phyloP scores from a whole-genome alignment of 441 rosid species.

The Eutrema salsugineum region DNA sequence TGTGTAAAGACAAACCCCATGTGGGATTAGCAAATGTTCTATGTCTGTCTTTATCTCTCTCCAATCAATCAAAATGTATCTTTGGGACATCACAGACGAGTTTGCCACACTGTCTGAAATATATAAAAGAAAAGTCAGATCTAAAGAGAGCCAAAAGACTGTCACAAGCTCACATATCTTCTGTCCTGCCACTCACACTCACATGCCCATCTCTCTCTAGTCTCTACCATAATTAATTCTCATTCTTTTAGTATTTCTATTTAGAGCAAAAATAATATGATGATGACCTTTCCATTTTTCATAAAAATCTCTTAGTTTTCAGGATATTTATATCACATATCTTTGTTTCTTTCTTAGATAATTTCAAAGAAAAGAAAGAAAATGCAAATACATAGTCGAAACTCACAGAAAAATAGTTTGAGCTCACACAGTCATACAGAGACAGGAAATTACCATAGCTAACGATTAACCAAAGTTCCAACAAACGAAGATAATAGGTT shows the following conservation, averaged over 20 bases:
- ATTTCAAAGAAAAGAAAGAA: neutral
- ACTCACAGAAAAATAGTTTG: neutral
- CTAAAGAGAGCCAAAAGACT: constrained; percentile 17
- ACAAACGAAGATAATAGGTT: neutral
- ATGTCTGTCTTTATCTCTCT: constrained; percentile 21
- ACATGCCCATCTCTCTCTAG: constrained; percentile 26
- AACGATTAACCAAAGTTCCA: neutral
- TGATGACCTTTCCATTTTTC: neutral
- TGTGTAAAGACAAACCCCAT: constrained; percentile 29
- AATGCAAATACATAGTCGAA: neutral
- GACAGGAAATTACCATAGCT: neutral
- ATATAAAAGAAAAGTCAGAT: constrained; percentile 22
- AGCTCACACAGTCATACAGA: neutral
- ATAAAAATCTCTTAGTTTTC: neutral
- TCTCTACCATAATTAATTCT: constrained; percentile 9
- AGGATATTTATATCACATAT: neutral
- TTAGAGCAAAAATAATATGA: constrained; percentile 4
- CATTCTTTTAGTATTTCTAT: constrained; percentile 12
- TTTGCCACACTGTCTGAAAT: constrained; percentile 30
- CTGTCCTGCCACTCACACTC: constrained; percentile 24
- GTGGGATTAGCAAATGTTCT: constrained; percentile 31
- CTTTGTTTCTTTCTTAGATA: neutral
- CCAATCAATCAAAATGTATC: constrained; percentile 25
- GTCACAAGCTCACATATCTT: constrained; percentile 35
- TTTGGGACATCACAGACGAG: constrained; percentile 22